These are phyloP conservation scores for Olyra latifolia DNA, from an alignment of 176 grass and related monocot genomes.

Conservation along the genomic window DNA sequence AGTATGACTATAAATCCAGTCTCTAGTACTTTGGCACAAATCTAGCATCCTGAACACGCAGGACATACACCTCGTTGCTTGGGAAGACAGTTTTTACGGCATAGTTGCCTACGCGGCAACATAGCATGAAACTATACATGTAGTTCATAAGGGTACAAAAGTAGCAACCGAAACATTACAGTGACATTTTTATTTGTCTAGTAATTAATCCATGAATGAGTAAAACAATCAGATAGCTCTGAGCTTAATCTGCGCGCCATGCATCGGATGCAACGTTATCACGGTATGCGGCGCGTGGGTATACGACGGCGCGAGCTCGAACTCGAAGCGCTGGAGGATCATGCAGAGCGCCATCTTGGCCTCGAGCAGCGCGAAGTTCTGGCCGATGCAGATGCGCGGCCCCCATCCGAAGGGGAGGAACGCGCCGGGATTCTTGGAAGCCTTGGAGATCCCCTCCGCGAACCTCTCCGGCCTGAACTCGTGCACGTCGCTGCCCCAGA, in stretches of 20 bases:
- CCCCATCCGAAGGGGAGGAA: constrained; percentile 69
- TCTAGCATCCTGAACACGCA: no score
- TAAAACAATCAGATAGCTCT: constrained; percentile 25
- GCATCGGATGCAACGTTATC: constrained; percentile 40
- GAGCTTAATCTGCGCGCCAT: constrained; percentile 53
- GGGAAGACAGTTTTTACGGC: no score
- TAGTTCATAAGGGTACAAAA: no score
- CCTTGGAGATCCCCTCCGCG: constrained; percentile 49
- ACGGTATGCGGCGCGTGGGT: constrained; percentile 42
- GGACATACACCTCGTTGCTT: no score
- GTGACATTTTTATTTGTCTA: no score
- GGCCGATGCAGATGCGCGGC: constrained; percentile 58
- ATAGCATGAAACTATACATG: no score
- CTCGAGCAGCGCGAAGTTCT: constrained; percentile 61
- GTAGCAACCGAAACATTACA: no score
- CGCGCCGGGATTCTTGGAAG: constrained; percentile 27
- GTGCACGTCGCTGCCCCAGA: constrained; percentile 54
- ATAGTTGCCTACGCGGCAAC: no score
- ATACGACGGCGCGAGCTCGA: constrained; percentile 44
- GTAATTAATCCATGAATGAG: no score
- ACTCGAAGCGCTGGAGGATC: constrained; percentile 52
- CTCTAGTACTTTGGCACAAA: no score
- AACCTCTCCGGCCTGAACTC: constrained; percentile 28
- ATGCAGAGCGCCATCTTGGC: constrained; percentile 53
- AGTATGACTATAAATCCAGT: no score